Conservation (phyloP, 805 yeast species). For the Schizosaccharomyces lindneri region DNA sequence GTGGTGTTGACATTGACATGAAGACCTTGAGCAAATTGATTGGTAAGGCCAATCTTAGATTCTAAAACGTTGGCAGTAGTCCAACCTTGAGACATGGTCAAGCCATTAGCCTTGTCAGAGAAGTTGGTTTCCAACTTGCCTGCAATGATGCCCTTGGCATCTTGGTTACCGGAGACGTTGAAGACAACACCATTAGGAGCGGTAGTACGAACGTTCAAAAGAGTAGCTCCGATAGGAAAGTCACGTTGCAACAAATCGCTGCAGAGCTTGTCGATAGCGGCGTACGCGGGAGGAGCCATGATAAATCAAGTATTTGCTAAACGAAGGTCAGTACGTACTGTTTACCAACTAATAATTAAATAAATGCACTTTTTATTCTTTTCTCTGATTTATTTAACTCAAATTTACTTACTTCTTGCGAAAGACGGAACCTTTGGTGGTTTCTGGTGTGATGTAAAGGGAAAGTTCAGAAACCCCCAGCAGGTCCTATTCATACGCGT, state of each 20-base stretch:
- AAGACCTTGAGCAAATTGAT: conserved; percentile 82
- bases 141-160: conserved; percentile 53
- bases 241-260: conserved; percentile 76
- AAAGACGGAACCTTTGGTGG: too few relatives aligned
- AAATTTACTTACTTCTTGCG: too few relatives aligned
- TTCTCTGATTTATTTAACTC: too few relatives aligned
- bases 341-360: too few relatives aligned
- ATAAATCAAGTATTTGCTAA: conserved; percentile 4
- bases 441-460: too few relatives aligned
- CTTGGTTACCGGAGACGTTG: conserved; percentile 75
- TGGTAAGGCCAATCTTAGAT: conserved; percentile 81
- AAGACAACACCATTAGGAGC: conserved; percentile 91
- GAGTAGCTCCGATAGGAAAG: conserved; percentile 40
- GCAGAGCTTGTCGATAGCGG: conserved; percentile 79
- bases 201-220: conserved; percentile 68
- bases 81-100: conserved; percentile 94
- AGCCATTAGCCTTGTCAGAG: conserved; percentile 76
- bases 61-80: conserved; percentile 73
- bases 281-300: conserved; percentile 73
- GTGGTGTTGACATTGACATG: conserved; percentile 78
- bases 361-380: too few relatives aligned
- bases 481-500: too few relatives aligned
- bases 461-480: too few relatives aligned
- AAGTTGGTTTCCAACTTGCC: conserved; percentile 80
- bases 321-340: too few relatives aligned